Evolutionary conservation across 306 rosid species (phyloP).

Genomic region (Malus orientalis): DNA sequence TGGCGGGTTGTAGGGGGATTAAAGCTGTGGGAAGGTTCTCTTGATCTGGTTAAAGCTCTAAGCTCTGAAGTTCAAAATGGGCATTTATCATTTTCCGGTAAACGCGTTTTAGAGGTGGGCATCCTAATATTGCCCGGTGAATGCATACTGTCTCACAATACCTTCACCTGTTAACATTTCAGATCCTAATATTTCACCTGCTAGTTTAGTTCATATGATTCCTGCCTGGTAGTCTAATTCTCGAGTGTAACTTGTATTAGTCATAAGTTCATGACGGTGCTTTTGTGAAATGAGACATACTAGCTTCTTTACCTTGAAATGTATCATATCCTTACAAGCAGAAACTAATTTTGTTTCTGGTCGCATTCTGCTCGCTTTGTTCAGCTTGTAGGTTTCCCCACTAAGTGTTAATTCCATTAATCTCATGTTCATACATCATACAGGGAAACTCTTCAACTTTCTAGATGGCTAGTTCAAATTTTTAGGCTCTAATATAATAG

Average conservation of each 20-base stretch:
- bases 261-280: neutral
- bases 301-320: neutral
- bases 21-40: conserved; percentile 91
- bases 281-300: neutral
- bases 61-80: conserved; percentile 42
- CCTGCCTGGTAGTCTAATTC: neutral
- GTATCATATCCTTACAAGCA: neutral
- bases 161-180: neutral
- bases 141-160: conserved; percentile 3
- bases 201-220: too few species aligned
- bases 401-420: neutral
- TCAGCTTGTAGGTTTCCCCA: neutral
- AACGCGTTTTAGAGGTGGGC: conserved; percentile 83
- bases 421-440: neutral
- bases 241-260: neutral
- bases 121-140: conserved; percentile 23
- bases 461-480: neutral
- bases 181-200: too few species aligned
- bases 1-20: conserved; percentile 53
- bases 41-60: conserved; percentile 75
- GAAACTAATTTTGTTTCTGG: neutral
- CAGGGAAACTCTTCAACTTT: neutral
- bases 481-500: neutral
- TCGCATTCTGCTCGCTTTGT: neutral
- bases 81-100: conserved; percentile 40